Percentiles rank a stretch among this genome's conserved stretches.
Evolutionary conservation across 2,329 filamentous ascomycete species (phyloP).

Genomic region (Pyrenophora graminea): DNA sequence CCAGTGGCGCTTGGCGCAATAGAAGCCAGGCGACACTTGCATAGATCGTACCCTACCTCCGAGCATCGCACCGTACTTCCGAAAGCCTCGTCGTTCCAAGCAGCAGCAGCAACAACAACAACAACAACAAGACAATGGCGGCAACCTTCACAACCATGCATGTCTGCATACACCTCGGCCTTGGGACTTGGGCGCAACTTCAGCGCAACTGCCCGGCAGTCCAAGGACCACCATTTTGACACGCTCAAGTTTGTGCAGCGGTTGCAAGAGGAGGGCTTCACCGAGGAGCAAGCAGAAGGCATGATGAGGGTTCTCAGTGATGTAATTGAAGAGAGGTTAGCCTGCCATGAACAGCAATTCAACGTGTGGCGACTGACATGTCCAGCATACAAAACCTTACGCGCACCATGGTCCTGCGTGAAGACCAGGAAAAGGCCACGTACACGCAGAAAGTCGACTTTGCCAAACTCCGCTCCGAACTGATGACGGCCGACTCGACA

Average conservation of each 20-base stretch:
- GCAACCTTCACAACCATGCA: conserved; percentile 6
- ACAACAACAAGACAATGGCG: conserved; percentile 8
- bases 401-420: conserved; percentile 94
- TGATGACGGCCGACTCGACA: conserved; percentile 87
- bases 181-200: conserved; percentile 54
- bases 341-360: not conserved
- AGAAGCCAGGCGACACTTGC: conserved; percentile 19
- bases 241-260: conserved; percentile 96
- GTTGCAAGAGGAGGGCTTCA: conserved; percentile 88
- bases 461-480: conserved; percentile 91
- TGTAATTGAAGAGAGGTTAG: conserved; percentile 89
- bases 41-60: conserved; percentile 18
- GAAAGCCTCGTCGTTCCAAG: conserved; percentile 12
- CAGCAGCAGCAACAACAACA: not conserved
- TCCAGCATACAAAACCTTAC: conserved; percentile 91
- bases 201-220: conserved; percentile 65
- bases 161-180: conserved; percentile 7
- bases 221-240: conserved; percentile 92
- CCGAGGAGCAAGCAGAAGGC: conserved; percentile 91
- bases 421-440: conserved; percentile 81
- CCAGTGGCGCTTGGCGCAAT: conserved; percentile 20
- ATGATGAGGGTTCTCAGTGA: conserved; percentile 98
- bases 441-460: conserved; percentile 94
- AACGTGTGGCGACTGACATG: conserved; percentile 1
- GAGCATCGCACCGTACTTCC: conserved; percentile 17